Base-by-base conservation (phyloP, 768 basidiomycete genomes). In the Russula lepida region DNA sequence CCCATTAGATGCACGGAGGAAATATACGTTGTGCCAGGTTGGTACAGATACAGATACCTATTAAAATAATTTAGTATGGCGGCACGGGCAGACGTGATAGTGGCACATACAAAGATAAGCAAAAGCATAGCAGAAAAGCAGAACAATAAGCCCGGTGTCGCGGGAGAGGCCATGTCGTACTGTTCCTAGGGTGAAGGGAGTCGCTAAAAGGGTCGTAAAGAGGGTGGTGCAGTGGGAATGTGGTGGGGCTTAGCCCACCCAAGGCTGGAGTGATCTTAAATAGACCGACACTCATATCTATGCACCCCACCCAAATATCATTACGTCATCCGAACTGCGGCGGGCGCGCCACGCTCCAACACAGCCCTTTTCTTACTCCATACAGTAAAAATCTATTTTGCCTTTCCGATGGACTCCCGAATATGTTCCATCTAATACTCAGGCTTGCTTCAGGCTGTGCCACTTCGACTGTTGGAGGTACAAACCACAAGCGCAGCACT, bases 21-120 rank as follows among this genome's bases (percentile, higher is more conserved):
- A 91, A 21, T 80, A 85, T 48, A 92, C 76, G 25, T 70, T 69
- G 44, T 85, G 69, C 91, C 89, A 92, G 66, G 84, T 88, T 50
- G 90, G 89, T 53, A 80, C 73, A 17, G 87, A 85, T 23, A 91
- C 82, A 30, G 83, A 89, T 3, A 82, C 85, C 85, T 86, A 67
- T 35, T 33, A 48, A 21, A 37, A 23, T 13, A 43, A 47, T 13
- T 25, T 19, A 44, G 51, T 54, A n/a, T 37, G 15, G 5, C n/a
- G 39, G n/a, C 43, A 27, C 46, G 43, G 58, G 19, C 27, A 59
- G 33, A n/a, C 61, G 52, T 32, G 35, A 37, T 37, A 8, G 5
- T 6, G 28, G 33, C 47, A 77, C 83, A 37, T 73, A 88, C 88
- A 66, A 88, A 82, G 65, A 86, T 73, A 44, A 91, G 81, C 27